phyloP scores from a whole-genome alignment of 345 rosid species.

The Hirschfeldia incana region DNA sequence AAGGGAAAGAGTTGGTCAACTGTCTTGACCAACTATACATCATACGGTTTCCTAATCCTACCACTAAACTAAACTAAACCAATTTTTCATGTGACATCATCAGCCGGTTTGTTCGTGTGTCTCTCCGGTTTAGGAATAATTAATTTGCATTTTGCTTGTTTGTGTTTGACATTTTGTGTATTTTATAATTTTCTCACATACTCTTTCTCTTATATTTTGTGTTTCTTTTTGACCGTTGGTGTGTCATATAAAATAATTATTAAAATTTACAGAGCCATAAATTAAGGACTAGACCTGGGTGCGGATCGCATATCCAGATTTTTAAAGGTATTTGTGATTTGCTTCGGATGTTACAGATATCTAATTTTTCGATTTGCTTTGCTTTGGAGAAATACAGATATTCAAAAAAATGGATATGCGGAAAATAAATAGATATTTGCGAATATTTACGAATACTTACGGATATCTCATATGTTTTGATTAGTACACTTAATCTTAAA shows the following conservation, averaged over 20 bases:
- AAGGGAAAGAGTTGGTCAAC: conserved; percentile 26
- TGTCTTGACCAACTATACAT: conserved; percentile 21
- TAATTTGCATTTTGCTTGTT: neutral
- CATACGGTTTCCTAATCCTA: conserved; percentile 32
- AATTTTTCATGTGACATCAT: neutral
- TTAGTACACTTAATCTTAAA: too few species aligned
- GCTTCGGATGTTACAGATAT: too few species aligned
- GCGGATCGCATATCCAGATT: too few species aligned
- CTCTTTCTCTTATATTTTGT: neutral
- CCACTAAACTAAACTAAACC: neutral
- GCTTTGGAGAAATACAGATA: too few species aligned
- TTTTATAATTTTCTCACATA: neutral
- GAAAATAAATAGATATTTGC: too few species aligned
- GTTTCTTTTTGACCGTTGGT: neutral
- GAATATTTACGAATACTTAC: too few species aligned
- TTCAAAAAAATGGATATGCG: too few species aligned
- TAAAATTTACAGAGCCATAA: too few species aligned
- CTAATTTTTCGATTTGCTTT: too few species aligned
- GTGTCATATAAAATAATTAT: neutral
- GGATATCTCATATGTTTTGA: too few species aligned
- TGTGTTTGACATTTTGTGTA: neutral
- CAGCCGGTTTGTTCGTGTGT: neutral
- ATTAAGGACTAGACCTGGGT: too few species aligned
- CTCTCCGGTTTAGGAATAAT: conserved; percentile 1
- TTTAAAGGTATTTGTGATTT: too few species aligned